These are phyloP conservation scores for Colletotrichum musicola DNA, from an alignment of 2,329 filamentous ascomycete genomes.

Conservation along the genomic window DNA sequence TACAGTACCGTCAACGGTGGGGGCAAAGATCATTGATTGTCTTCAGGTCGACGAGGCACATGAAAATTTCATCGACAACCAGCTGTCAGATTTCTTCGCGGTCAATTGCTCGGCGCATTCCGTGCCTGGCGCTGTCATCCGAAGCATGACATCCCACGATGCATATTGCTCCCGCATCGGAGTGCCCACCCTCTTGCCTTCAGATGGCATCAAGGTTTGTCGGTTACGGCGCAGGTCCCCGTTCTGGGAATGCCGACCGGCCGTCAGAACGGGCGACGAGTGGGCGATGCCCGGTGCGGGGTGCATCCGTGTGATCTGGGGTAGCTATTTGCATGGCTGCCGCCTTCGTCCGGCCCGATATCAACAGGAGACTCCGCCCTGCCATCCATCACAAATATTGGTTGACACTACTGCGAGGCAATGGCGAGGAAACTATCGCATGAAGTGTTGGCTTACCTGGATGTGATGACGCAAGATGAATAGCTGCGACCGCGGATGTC, in stretches of 20 bases:
- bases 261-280: constrained; percentile 17
- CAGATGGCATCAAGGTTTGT: constrained; percentile 30
- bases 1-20: too few relatives aligned
- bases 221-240: constrained; percentile 34
- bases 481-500: not conserved
- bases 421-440: not conserved
- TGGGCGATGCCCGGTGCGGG: constrained; percentile 30
- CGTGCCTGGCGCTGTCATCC: constrained; percentile 25
- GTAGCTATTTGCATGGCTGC: constrained; percentile 30
- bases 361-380: constrained; percentile 39
- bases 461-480: constrained; percentile 8
- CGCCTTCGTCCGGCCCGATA: constrained; percentile 32
- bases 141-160: constrained; percentile 16
- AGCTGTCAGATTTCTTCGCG: constrained; percentile 2
- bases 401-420: constrained; percentile 25
- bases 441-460: constrained; percentile 2
- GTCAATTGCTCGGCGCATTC: constrained; percentile 33
- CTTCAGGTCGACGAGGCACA: constrained; percentile 4
- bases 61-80: not conserved
- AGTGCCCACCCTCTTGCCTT: constrained; percentile 20
- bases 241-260: constrained; percentile 31
- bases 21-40: not conserved
- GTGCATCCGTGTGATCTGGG: constrained; percentile 39
- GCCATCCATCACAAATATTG: constrained; percentile 22
- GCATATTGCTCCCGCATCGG: constrained; percentile 26